phyloP scores from a whole-genome alignment of 805 yeast species.

The Teunomyces funiuensis region DNA sequence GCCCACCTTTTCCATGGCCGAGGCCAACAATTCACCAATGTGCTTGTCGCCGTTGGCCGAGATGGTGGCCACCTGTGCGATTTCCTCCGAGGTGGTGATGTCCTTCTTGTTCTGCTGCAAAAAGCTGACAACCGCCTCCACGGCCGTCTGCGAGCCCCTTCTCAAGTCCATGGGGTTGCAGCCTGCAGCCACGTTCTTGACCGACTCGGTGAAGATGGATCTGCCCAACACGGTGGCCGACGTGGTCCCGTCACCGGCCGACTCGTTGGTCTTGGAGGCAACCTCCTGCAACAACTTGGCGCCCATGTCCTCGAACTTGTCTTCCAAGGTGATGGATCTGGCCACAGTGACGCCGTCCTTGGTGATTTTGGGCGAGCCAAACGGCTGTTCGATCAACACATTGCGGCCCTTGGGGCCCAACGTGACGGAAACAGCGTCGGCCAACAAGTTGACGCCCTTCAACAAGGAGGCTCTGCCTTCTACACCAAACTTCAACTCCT shows the following conservation, averaged over 20 bases:
- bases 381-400: constrained; percentile 93
- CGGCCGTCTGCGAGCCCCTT: constrained; percentile 97
- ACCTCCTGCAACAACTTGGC: constrained; percentile 95
- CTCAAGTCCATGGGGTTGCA: constrained; percentile 98
- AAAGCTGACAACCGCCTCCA: constrained; percentile 84
- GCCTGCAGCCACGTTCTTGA: constrained; percentile 97
- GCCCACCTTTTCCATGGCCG: constrained; percentile 98
- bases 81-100: constrained; percentile 90
- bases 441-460: constrained; percentile 91
- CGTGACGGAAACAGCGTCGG: constrained; percentile 95
- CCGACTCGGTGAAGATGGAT: constrained; percentile 91
- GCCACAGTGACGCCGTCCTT: constrained; percentile 99
- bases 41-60: constrained; percentile 95
- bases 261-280: constrained; percentile 94
- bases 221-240: constrained; percentile 96
- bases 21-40: constrained; percentile 86
- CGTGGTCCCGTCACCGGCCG: constrained; percentile 99
- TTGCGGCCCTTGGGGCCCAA: constrained; percentile 98
- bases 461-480: constrained; percentile 94
- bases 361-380: constrained; percentile 96
- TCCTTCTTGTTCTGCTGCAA: constrained; percentile 85
- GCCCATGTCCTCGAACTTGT: constrained; percentile 95
- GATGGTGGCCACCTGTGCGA: constrained; percentile 97
- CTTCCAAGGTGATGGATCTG: constrained; percentile 72
- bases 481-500: constrained; percentile 94